Evolutionary conservation across 495 filamentous ascomycete species (phyloP).

Genomic region (Talaromyces wortmannii): DNA sequence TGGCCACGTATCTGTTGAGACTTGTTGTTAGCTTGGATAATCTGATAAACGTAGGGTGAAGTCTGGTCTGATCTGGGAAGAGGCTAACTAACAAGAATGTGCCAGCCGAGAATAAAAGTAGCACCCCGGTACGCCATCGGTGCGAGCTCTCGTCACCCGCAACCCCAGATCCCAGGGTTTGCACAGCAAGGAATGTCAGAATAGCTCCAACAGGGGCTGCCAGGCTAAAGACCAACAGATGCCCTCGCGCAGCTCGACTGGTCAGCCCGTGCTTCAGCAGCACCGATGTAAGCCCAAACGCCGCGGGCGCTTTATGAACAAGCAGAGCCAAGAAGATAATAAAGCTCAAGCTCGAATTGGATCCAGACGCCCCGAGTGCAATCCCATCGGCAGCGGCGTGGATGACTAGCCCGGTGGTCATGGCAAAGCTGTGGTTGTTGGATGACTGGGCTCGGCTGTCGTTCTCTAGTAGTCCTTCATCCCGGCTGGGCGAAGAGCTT

Average conservation of each 20-base stretch:
- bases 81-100: conserved; percentile 76
- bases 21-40: conserved; percentile 10
- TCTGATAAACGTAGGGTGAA: neutral
- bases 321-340: conserved; percentile 95
- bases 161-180: conserved; percentile 52
- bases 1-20: conserved; percentile 76
- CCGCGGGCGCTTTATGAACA: conserved; percentile 94
- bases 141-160: conserved; percentile 40
- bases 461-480: conserved; percentile 29
- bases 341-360: conserved; percentile 66
- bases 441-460: conserved; percentile 15
- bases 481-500: conserved; percentile 40
- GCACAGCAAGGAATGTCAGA: conserved; percentile 71
- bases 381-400: conserved; percentile 96
- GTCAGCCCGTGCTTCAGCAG: conserved; percentile 81
- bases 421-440: conserved; percentile 50
- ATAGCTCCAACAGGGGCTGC: conserved; percentile 85
- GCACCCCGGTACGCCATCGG: conserved; percentile 86
- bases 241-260: conserved; percentile 76
- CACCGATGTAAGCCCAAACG: conserved; percentile 87
- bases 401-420: conserved; percentile 90
- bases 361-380: conserved; percentile 81
- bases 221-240: conserved; percentile 84
- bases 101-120: conserved; percentile 86
- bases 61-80: neutral